Conservation (phyloP, 192 early-diverging fungal genomes). For the Diversispora eburnea region DNA sequence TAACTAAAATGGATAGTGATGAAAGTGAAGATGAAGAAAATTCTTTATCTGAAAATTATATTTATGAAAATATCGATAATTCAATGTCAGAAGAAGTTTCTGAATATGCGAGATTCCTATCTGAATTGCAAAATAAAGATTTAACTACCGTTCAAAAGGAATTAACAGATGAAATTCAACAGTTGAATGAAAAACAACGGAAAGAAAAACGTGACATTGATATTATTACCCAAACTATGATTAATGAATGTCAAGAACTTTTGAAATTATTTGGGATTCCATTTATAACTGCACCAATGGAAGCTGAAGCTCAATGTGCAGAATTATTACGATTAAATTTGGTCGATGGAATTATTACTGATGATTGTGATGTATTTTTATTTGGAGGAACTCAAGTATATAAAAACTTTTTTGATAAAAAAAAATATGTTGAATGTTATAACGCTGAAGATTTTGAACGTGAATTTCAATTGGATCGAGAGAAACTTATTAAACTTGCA, state of each 20-base stretch:
- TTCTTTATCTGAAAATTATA: slow-evolving; percentile 34
- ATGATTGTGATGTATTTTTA: slow-evolving; percentile 96
- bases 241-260: slow-evolving; percentile 70
- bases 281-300: slow-evolving; percentile 89
- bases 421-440: slow-evolving; percentile 88
- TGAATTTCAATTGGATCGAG: slow-evolving; percentile 64
- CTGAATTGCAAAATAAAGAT: slow-evolving; percentile 43
- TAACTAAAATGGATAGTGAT: too few relatives aligned
- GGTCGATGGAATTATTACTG: slow-evolving; percentile 94
- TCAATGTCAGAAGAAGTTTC: slow-evolving; percentile 46
- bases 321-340: slow-evolving; percentile 51
- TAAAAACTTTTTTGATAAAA: slow-evolving; percentile 90
- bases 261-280: slow-evolving; percentile 91
- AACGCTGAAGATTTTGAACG: slow-evolving; percentile 55
- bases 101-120: slow-evolving; percentile 67
- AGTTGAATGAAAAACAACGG: slow-evolving; percentile 46
- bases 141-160: slow-evolving; percentile 39
- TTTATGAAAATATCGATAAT: slow-evolving; percentile 46
- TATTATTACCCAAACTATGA: slow-evolving; percentile 68
- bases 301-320: slow-evolving; percentile 98
- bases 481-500: slow-evolving; percentile 78
- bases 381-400: slow-evolving; percentile 83
- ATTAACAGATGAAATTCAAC: slow-evolving; percentile 51
- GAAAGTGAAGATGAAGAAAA: slow-evolving; percentile 24
- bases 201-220: slow-evolving; percentile 58